Conservation (phyloP, 2,329 filamentous ascomycete species). For the Xylaria multiplex region DNA sequence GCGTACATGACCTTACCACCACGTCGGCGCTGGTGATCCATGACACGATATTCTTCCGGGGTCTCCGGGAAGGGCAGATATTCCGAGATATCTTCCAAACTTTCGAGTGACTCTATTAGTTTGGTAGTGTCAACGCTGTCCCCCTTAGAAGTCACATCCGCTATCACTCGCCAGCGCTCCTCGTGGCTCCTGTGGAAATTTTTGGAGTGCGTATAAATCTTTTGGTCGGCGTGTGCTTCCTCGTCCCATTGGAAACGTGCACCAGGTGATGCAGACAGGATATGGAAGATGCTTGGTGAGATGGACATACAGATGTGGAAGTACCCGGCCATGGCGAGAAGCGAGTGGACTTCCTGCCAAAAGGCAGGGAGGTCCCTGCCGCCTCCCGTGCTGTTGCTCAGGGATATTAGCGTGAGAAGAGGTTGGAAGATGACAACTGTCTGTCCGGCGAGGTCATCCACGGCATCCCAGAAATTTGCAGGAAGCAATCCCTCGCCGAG, state of each 20-base stretch:
- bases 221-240: constrained; percentile 43
- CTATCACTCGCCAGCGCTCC: constrained; percentile 30
- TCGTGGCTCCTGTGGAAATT: constrained; percentile 36
- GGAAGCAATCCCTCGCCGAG: constrained; percentile 45
- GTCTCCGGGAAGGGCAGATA: constrained; percentile 28
- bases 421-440: constrained; percentile 52
- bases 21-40: constrained; percentile 43
- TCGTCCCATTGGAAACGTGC: constrained; percentile 45
- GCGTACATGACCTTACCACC: constrained; percentile 49
- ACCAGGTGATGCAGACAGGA: constrained; percentile 47
- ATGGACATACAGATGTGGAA: constrained; percentile 46
- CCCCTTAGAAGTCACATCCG: constrained; percentile 14
- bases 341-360: constrained; percentile 43
- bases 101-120: background rate
- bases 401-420: constrained; percentile 48
- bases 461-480: constrained; percentile 51
- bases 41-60: constrained; percentile 24
- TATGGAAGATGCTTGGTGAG: constrained; percentile 47
- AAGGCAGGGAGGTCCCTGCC: constrained; percentile 22
- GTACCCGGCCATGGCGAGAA: constrained; percentile 46
- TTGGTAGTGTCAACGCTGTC: background rate
- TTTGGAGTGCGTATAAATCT: constrained; percentile 42
- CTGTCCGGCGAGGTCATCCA: constrained; percentile 51
- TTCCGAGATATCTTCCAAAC: background rate
- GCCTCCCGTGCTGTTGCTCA: constrained; percentile 11